These are phyloP conservation scores for Pythium aquatile DNA, from an alignment of 352 stramenopile genomes.

Conservation along the genomic window DNA sequence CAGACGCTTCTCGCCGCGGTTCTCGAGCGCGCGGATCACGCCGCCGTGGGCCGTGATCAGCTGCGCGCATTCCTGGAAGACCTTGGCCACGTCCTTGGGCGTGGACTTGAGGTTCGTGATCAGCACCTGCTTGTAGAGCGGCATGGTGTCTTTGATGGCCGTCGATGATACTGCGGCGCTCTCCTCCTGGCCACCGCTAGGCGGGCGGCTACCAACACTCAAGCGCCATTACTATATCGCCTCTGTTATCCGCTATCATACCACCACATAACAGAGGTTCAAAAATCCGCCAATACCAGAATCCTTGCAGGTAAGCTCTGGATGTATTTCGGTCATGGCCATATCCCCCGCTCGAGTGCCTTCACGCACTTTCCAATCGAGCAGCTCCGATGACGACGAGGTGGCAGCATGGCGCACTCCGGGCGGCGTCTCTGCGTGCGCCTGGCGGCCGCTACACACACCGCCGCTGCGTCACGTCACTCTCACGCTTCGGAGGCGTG, in stretches of 20 bases:
- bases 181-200: slow-evolving; percentile 28
- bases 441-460: neutral
- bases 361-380: neutral
- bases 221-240: neutral
- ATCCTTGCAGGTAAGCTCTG: slow-evolving; percentile 2
- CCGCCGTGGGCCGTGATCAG: slow-evolving; percentile 67
- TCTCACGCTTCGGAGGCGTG: slow-evolving; percentile 20
- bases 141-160: slow-evolving; percentile 38
- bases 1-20: slow-evolving; percentile 79
- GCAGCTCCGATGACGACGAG: neutral
- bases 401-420: neutral
- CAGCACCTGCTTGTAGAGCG: slow-evolving; percentile 89
- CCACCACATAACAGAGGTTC: neutral
- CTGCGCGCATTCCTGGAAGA: slow-evolving; percentile 80
- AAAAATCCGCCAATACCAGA: neutral
- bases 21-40: slow-evolving; percentile 75
- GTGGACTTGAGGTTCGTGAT: slow-evolving; percentile 87
- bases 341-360: slow-evolving; percentile 17
- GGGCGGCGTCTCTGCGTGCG: neutral
- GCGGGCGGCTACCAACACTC: slow-evolving; percentile 21
- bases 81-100: slow-evolving; percentile 75
- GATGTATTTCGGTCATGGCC: neutral
- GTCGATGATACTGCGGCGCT: neutral
- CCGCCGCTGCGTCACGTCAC: neutral
- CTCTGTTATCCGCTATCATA: slow-evolving; percentile 5